Percentiles rank a stretch among this genome's conserved stretches.
Evolutionary conservation across 768 basidiomycete genomes (phyloP).

Genomic region (Kwoniella europaea): DNA sequence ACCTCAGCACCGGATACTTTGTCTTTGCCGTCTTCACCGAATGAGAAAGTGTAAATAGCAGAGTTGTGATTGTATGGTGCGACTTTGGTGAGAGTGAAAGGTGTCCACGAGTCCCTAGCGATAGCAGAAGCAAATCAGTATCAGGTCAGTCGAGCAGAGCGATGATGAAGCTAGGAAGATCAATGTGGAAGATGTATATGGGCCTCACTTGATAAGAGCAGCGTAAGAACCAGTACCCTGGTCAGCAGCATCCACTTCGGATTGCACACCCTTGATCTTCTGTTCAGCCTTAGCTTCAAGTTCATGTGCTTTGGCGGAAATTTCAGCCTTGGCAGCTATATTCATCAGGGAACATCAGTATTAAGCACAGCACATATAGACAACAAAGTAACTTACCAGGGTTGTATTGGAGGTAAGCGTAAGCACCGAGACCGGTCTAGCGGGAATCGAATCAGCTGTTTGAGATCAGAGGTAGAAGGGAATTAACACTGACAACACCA

Average conservation of each 20-base stretch:
- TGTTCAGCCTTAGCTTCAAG: conserved; percentile 25
- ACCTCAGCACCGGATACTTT: conserved; percentile 49
- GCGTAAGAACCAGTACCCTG: conserved; percentile 14
- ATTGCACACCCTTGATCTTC: conserved; percentile 21
- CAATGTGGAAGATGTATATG: background rate
- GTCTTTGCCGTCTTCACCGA: conserved; percentile 61
- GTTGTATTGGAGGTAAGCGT: conserved; percentile 29
- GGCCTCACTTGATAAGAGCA: conserved; percentile 27
- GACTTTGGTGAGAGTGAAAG: conserved; percentile 78
- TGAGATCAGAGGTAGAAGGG: background rate
- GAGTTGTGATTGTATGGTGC: conserved; percentile 94
- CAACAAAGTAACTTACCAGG: conserved; percentile 13
- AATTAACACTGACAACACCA: conserved; percentile 11
- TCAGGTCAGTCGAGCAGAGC: background rate
- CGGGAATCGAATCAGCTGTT: background rate
- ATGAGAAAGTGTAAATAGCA: conserved; percentile 75
- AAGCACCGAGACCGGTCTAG: conserved; percentile 27
- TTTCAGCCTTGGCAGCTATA: conserved; percentile 23
- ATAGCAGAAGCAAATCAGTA: background rate
- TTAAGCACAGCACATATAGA: too few relatives aligned
- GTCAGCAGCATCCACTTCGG: conserved; percentile 22
- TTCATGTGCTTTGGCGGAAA: conserved; percentile 24
- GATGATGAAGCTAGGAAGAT: background rate
- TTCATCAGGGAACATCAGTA: conserved; percentile 9
- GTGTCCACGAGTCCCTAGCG: conserved; percentile 57